Evolutionary conservation across 805 yeast species (phyloP), one percentile per base, ranked within the genome.

Genomic region (Metschnikowia kunwiensis): DNA sequence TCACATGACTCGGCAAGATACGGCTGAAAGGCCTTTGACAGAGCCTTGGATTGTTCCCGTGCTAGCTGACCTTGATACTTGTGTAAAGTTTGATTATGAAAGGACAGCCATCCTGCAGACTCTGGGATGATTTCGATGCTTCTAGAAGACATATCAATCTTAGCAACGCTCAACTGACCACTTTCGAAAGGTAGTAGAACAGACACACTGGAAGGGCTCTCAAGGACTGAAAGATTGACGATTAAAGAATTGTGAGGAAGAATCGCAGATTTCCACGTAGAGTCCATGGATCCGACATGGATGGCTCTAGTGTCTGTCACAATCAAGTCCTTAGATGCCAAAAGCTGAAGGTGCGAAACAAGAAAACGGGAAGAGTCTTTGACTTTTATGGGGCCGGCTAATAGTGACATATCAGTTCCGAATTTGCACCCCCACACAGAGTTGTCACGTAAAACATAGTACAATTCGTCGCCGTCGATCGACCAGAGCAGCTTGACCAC

Each of bases 1-100:
- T 57, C 67, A 5, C 50, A 39, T 3, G 43, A 40, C 5, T 50
- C 52, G 20, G 45, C 49, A 21, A 58, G 45, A 30, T 49, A 55
- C 19, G 43, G 37, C 37, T 43, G 41, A 16, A 47, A 47, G 3
- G 34, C 40, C 20, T 29, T 31, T 4, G 43, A 39, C 24, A 41
- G 48, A 1, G 50, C 49, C 20, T 41, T 42, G 27, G 32, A 30
- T 19, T 42, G 50, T 16, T 48, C 52, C 20, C 34, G 38, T 11
- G 40, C 31, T 7, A 36, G 24, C n/a, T 25, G 14, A 8, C 34
- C 36, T 17, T 41, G 49, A 25, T 39, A 46, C 16, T 32, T 50
- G 35, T 51, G 46, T 14, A 60, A 38, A 12, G 43, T 36, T 27
- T 44, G 57, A 10, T 38, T 35, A 7, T 57, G 49, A 36, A 58